A percentile compares a stretch with the other conserved stretches of the same genome.
Conservation (phyloP, 176 grass and related monocot genomes). For the Raddia guianensis region DNA sequence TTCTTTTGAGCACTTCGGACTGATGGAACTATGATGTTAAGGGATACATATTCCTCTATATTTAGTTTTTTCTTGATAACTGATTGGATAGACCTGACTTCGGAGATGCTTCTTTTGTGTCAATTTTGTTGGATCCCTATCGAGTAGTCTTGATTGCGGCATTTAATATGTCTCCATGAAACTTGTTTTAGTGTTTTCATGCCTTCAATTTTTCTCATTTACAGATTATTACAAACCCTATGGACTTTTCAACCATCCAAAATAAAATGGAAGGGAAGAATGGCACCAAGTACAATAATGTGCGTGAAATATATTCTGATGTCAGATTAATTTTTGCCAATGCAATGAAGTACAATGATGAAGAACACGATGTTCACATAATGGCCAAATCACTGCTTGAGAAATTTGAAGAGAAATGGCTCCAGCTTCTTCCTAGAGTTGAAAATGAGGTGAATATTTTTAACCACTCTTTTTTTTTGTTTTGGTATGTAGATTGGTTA, state of each 20-base stretch:
- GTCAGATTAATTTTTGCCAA: conserved; percentile 93
- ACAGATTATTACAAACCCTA: conserved; percentile 89
- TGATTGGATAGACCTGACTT: conserved; percentile 3
- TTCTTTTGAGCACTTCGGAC: conserved; percentile 9
- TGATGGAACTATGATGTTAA: conserved; percentile 4
- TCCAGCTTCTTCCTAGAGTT: conserved; percentile 79
- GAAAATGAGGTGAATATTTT: conserved; percentile 69
- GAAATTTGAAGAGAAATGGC: conserved; percentile 94
- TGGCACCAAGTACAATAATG: conserved; percentile 70
- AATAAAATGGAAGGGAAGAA: conserved; percentile 91
- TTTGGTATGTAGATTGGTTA: conserved; percentile 1
- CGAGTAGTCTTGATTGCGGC: neutral
- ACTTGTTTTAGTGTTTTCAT: conserved; percentile 12
- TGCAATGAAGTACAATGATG: conserved; percentile 93
- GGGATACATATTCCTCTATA: conserved; percentile 3
- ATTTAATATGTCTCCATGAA: conserved; percentile 17
- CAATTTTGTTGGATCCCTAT: conserved; percentile 4
- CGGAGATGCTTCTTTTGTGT: neutral
- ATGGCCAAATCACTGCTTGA: conserved; percentile 87
- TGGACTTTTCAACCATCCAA: conserved; percentile 87
- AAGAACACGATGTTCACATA: conserved; percentile 59
- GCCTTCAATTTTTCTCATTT: conserved; percentile 37
- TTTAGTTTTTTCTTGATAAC: conserved; percentile 25
- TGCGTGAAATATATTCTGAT: conserved; percentile 89
- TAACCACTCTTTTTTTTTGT: conserved; percentile 9